Conservation (phyloP, 2,329 filamentous ascomycete species). For the Fusarium equiseti region DNA sequence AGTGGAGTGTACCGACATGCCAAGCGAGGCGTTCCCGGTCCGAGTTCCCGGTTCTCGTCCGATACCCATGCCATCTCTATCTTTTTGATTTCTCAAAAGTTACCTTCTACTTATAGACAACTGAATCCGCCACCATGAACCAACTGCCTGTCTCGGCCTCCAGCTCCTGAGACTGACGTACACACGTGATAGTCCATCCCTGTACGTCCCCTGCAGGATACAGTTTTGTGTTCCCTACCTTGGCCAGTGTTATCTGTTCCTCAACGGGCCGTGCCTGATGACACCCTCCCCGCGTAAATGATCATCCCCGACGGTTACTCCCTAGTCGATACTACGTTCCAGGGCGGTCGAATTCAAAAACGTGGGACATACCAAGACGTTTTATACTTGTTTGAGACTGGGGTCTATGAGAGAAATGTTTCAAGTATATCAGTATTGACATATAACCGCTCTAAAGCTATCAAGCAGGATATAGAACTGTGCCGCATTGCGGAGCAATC, state of each 20-base stretch:
- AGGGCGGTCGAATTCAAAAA: neutral
- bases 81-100: neutral
- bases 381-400: neutral
- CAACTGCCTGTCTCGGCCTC: neutral
- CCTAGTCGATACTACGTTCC: neutral
- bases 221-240: neutral
- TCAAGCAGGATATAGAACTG: neutral
- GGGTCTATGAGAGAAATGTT: neutral
- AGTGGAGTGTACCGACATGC: neutral
- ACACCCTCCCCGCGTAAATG: neutral
- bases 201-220: neutral
- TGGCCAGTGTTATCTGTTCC: neutral
- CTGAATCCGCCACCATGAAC: neutral
- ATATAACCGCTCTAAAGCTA: neutral
- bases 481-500: neutral
- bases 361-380: conserved; percentile 1
- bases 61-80: neutral
- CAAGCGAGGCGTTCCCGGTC: neutral
- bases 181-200: neutral
- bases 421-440: neutral
- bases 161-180: neutral
- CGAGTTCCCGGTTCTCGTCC: neutral
- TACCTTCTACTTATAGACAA: neutral
- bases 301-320: neutral
- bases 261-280: conserved; percentile 2